These are phyloP conservation scores for Barnettozyma hawaiiensis DNA, from an alignment of 1,139 yeast genomes.

Conservation along the genomic window DNA sequence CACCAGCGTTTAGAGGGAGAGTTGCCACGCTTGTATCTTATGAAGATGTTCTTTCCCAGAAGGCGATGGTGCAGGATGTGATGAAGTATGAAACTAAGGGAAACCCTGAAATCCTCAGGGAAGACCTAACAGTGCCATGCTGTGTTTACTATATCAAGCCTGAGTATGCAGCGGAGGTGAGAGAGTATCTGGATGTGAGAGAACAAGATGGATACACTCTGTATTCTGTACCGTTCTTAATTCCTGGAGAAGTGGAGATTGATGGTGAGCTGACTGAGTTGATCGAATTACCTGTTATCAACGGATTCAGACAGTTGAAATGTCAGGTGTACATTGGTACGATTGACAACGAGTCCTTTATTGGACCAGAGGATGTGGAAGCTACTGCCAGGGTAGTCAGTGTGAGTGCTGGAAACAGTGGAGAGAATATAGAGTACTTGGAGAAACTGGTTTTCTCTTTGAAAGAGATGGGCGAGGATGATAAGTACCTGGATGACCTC, in stretches of 20 bases:
- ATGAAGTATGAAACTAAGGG: slow-evolving; percentile 2
- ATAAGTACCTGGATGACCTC: slow-evolving; percentile 20
- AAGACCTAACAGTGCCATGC: slow-evolving; percentile 64
- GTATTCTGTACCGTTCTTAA: slow-evolving; percentile 60
- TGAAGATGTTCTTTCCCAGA: slow-evolving; percentile 42
- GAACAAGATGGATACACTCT: slow-evolving; percentile 87
- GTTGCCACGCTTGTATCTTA: slow-evolving; percentile 74
- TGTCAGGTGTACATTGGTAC: slow-evolving; percentile 82
- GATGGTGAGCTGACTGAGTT: slow-evolving; percentile 24
- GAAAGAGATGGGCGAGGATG: slow-evolving; percentile 38
- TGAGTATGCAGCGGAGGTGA: slow-evolving; percentile 53
- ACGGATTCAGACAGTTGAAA: slow-evolving; percentile 40
- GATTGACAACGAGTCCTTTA: slow-evolving; percentile 69
- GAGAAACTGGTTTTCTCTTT: slow-evolving; percentile 49
- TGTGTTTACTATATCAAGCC: slow-evolving; percentile 81
- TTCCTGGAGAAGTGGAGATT: background rate
- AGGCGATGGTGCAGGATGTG: slow-evolving; percentile 43
- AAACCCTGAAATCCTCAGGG: slow-evolving; percentile 28
- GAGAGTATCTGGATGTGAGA: slow-evolving; percentile 65
- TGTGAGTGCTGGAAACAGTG: slow-evolving; percentile 68
- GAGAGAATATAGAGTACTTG: slow-evolving; percentile 70
- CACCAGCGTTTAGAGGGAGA: slow-evolving; percentile 78
- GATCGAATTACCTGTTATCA: slow-evolving; percentile 26
- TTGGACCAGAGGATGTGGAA: slow-evolving; percentile 66
- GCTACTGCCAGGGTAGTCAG: slow-evolving; percentile 59